A percentile compares a stretch with the other conserved stretches of the same genome.
Conservation (phyloP, 495 filamentous ascomycete species). For the Amorphotheca resinae region DNA sequence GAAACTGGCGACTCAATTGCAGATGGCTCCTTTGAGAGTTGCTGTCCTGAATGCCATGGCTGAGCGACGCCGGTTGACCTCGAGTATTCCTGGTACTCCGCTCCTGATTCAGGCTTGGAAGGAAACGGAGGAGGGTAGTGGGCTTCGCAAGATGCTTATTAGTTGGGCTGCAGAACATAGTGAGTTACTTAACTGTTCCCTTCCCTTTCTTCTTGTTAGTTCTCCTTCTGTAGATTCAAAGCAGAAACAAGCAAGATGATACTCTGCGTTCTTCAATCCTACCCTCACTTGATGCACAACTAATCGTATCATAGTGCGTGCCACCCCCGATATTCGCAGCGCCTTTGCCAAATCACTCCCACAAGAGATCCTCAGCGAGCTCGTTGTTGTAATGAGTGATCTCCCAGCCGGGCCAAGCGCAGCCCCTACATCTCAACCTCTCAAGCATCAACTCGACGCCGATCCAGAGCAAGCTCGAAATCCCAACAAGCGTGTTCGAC, state of each 20-base stretch:
- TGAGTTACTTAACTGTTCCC: constrained; percentile 11
- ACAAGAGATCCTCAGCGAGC: constrained; percentile 40
- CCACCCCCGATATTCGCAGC: constrained; percentile 32
- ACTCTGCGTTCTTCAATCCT: background rate
- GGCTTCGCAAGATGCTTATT: constrained; percentile 38
- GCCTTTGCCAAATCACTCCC: constrained; percentile 41
- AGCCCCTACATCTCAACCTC: constrained; percentile 21
- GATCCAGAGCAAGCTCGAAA: constrained; percentile 7
- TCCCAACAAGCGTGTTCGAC: constrained; percentile 17
- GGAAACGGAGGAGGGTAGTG: constrained; percentile 40
- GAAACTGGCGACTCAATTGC: constrained; percentile 37
- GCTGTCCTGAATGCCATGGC: constrained; percentile 38
- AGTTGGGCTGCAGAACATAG: constrained; percentile 46
- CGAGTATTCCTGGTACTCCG: constrained; percentile 36
- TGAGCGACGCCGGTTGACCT: constrained; percentile 34
- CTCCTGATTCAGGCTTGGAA: constrained; percentile 42
- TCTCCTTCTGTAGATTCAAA: background rate
- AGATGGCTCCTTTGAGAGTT: constrained; percentile 39
- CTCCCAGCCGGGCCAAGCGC: constrained; percentile 12
- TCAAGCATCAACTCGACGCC: constrained; percentile 13
- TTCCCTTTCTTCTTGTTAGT: background rate
- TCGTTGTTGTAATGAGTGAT: constrained; percentile 43
- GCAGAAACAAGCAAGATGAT: no score
- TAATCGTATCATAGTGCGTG: constrained; percentile 11
- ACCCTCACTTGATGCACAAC: background rate